Evolutionary conservation across 208 protist species (phyloP).

Genomic region (Lotmaria passim): DNA sequence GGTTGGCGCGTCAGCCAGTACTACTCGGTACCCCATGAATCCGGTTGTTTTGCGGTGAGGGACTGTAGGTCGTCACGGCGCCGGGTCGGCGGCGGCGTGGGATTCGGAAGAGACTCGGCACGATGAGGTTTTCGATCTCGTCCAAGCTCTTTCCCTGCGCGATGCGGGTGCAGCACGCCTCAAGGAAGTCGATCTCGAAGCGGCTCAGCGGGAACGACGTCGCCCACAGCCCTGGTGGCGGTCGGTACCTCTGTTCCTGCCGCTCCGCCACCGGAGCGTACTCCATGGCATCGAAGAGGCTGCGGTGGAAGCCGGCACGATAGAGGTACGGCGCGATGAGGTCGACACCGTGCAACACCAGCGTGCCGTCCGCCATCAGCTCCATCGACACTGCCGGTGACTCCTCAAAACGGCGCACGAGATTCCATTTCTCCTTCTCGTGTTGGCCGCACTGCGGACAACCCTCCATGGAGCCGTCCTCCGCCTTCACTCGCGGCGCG

Average conservation of each 20-base stretch:
- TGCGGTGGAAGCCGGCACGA: conserved; percentile 80
- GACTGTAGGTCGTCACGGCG: conserved; percentile 13
- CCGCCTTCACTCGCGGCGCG: conserved; percentile 57
- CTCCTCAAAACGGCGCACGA: conserved; percentile 72
- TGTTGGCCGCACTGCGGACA: conserved; percentile 57
- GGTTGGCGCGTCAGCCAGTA: neutral
- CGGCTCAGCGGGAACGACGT: conserved; percentile 60
- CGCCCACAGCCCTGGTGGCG: conserved; percentile 62
- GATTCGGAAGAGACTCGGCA: conserved; percentile 79
- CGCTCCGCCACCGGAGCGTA: conserved; percentile 27
- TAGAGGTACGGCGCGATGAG: conserved; percentile 65
- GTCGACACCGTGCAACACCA: conserved; percentile 76
- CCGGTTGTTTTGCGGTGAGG: neutral
- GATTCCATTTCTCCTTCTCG: conserved; percentile 47
- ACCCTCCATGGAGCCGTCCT: conserved; percentile 45
- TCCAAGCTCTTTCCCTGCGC: conserved; percentile 52
- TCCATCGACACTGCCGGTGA: conserved; percentile 66
- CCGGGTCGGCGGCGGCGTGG: conserved; percentile 50
- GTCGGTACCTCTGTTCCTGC: conserved; percentile 25
- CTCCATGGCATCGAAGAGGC: conserved; percentile 44
- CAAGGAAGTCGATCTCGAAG: conserved; percentile 88
- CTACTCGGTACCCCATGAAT: neutral
- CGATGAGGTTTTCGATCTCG: conserved; percentile 53
- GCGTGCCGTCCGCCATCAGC: conserved; percentile 77
- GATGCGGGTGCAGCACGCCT: conserved; percentile 83